A percentile compares a stretch with the other conserved stretches of the same genome.
Conservation (phyloP, 176 grass and related monocot genomes). For the Carex littledalei region DNA sequence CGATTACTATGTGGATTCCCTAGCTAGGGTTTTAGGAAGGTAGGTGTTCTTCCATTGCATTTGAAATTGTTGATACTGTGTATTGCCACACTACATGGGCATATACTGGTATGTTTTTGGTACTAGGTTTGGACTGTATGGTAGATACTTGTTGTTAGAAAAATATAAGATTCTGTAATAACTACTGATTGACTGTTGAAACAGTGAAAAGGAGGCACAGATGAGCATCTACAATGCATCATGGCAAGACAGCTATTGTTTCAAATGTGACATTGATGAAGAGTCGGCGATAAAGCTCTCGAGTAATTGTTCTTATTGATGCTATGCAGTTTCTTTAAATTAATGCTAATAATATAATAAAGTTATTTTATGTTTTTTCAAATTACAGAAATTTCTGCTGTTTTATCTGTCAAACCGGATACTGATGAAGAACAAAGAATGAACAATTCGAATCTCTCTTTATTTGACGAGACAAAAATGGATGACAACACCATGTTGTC, state of each 20-base stretch:
- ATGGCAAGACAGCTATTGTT: conserved; percentile 51
- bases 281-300: conserved; percentile 47
- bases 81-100: not conserved
- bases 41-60: not conserved
- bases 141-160: not conserved
- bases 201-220: conserved; percentile 62
- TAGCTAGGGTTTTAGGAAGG: conserved; percentile 63
- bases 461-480: conserved; percentile 20
- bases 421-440: conserved; percentile 29
- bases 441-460: not conserved
- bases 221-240: conserved; percentile 74
- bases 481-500: conserved; percentile 21
- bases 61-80: not conserved
- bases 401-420: conserved; percentile 55
- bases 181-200: conserved; percentile 2
- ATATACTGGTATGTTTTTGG: not conserved
- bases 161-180: not conserved
- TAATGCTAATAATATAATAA: not conserved
- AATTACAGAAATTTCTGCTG: conserved; percentile 44
- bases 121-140: not conserved
- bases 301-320: conserved; percentile 36
- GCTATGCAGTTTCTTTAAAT: conserved; percentile 1
- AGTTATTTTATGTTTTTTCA: not conserved
- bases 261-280: conserved; percentile 67
- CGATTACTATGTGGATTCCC: conserved; percentile 58